These are phyloP conservation scores for Panaeolus papilionaceus DNA, from an alignment of 768 basidiomycete species.

Conservation along the genomic window DNA sequence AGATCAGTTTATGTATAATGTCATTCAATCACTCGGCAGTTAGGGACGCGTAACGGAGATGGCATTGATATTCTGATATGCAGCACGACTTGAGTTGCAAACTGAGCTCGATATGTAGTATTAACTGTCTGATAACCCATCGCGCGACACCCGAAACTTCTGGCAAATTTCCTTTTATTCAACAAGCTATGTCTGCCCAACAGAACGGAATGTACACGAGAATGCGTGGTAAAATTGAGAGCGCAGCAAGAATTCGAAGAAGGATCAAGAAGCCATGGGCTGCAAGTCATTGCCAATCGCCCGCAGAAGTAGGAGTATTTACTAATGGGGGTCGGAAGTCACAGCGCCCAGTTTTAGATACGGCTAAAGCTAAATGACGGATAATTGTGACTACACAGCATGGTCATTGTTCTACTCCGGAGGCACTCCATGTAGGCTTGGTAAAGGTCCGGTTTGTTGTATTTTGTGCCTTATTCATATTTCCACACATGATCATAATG, in stretches of 20 bases:
- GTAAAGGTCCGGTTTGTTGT: neutral
- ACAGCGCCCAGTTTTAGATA: neutral
- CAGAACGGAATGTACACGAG: neutral
- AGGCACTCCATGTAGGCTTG: neutral
- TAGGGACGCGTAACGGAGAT: neutral
- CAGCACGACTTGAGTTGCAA: neutral
- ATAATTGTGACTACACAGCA: neutral
- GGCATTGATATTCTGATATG: neutral
- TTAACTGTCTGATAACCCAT: neutral
- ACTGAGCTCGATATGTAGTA: neutral
- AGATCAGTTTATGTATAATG: neutral
- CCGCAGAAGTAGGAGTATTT: neutral
- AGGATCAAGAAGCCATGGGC: neutral
- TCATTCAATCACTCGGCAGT: neutral
- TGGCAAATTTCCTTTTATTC: neutral
- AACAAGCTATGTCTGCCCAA: neutral
- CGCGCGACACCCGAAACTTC: neutral
- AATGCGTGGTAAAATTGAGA: neutral
- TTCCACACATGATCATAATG: neutral
- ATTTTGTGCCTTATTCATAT: neutral
- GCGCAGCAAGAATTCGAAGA: neutral
- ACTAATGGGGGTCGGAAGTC: neutral
- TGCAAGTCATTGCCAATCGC: conserved; percentile 5
- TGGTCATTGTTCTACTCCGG: conserved; percentile 2
- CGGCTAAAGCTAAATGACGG: neutral